These are phyloP conservation scores for Ophiostoma piceae DNA, from an alignment of 2,329 filamentous ascomycete species.

Conservation along the genomic window DNA sequence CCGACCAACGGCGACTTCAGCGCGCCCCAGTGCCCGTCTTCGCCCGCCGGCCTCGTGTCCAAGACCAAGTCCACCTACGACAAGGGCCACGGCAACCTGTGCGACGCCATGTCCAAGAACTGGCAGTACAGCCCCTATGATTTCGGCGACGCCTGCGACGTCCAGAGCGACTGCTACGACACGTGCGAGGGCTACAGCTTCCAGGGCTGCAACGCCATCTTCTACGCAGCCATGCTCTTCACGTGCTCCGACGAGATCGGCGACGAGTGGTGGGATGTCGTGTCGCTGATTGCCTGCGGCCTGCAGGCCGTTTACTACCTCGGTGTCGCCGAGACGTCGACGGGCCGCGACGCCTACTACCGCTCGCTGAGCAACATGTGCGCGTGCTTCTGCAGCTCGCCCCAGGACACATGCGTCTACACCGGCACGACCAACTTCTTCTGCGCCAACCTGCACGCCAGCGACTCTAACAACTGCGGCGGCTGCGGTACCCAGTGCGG, in stretches of 20 bases:
- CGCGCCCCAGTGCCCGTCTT: conserved; percentile 18
- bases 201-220: conserved; percentile 21
- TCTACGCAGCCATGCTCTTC: conserved; percentile 19
- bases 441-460: conserved; percentile 11
- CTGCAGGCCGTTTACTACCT: conserved; percentile 20
- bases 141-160: conserved; percentile 19
- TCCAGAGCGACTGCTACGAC: conserved; percentile 21
- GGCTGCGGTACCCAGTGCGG: conserved; percentile 18
- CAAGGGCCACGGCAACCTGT: conserved; percentile 20
- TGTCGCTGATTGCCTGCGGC: conserved; percentile 19
- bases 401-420: conserved; percentile 16
- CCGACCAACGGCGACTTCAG: conserved; percentile 21
- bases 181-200: conserved; percentile 19
- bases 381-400: conserved; percentile 20
- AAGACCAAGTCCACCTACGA: conserved; percentile 16
- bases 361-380: conserved; percentile 16
- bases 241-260: conserved; percentile 17
- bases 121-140: conserved; percentile 21
- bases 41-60: conserved; percentile 12
- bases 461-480: conserved; percentile 19
- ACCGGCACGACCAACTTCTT: conserved; percentile 6
- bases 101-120: conserved; percentile 20
- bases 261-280: conserved; percentile 22
- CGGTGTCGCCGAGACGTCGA: conserved; percentile 19
- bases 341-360: conserved; percentile 19